Evolutionary conservation across 2,329 filamentous ascomycete genomes (phyloP), one percentile per base, ranked within the genome.

Genomic region (Neofusicoccum parvum): DNA sequence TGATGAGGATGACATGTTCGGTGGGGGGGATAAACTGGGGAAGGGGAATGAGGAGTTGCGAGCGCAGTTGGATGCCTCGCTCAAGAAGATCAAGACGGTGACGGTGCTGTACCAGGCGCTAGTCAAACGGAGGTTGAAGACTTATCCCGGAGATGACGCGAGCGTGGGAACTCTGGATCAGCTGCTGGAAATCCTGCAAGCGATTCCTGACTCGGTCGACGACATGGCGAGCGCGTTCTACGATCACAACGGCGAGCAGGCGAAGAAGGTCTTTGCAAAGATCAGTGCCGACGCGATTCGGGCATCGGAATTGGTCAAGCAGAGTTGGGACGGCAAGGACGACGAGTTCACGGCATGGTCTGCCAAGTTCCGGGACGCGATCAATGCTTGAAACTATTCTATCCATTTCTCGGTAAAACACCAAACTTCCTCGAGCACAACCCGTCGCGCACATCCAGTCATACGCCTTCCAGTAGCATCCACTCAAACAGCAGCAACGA

Each of bases 341-440:
- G 93, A 97, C 72, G 91, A 90, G 71, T 96, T 96, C 73, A 90
- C 88, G 0, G 81, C 85, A 15, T 96, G 93, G 93, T 87, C 85
- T n/a, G 81, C 80, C 56, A 86, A 84, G 59, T 88, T 67, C 67
- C 67, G 20, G 74, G 66, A 72, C 51, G 62, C 59, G 11, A 59
- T 66, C 50, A 64, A 64, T 11, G 50, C 50, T 37, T 64, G 51
- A 64, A 27, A 39, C 45, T 34, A 48, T 20, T 10, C 27, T 48
- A 37, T 39, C 32, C 11, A 41, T 7, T 39, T 17, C 34, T 41
- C 12, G 51, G 23, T 41, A 23, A n/a, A 15, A 14, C 5, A 41
- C 17, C 36, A 41, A 43, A 15, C 37, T 43, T 56, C 20, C 34
- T 39, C 34, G 20, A 43, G 27, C 53, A 34, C 37, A n/a, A 56